Base-by-base conservation (phyloP, 148 eudicot genomes). In the Diospyros kaki region DNA sequence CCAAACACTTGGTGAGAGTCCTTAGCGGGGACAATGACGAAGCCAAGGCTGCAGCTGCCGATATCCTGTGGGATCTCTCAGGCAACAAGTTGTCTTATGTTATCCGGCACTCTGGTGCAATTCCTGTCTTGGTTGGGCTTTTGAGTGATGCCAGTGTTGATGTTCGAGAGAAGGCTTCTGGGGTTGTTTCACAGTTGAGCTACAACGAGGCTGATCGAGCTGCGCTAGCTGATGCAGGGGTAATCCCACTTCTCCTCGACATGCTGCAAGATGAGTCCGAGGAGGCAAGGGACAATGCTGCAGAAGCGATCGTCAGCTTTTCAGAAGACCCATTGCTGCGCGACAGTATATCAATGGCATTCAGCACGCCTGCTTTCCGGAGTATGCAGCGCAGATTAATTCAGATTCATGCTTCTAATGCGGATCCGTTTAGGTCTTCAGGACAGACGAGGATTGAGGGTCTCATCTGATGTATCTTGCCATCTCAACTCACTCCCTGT, bases 281-380 rank as follows among this genome's bases (percentile, higher is more conserved):
- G 73, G 91, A 82, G 71, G 54, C 82, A 59, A 84, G 80, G 65
- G 89, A 88, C 64, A 84, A 84, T 81, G 89, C 85, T 69, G 87
- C 85, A 2, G 89, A 86, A 58, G 79, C 89, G 11, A 83, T 88
- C 2, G 76, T 83, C 45, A 82, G 82, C 48, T 83, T 86, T 61
- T 81, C 83, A 6, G 78, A 79, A 64, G 86, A 88, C 72, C 86
- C 82, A 5, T 80, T 66, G 9, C 45, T 81, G 42, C 73, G 69
- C 48, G 89, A 84, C 62, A 81, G 76, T 69, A 62, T 84, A 55
- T 76, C 86, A 0, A 58, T 60, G 70, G 83, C 72, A 28, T 75
- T 86, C 45, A 73, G 73, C 69, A 58, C 74, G 56, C 85, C 81
- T 73, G 75, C 74, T 15, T 86, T 88, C 58, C 86, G 61, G 80